Base-by-base conservation (phyloP, 805 yeast species). In the Tetrapisispora fleetii region DNA sequence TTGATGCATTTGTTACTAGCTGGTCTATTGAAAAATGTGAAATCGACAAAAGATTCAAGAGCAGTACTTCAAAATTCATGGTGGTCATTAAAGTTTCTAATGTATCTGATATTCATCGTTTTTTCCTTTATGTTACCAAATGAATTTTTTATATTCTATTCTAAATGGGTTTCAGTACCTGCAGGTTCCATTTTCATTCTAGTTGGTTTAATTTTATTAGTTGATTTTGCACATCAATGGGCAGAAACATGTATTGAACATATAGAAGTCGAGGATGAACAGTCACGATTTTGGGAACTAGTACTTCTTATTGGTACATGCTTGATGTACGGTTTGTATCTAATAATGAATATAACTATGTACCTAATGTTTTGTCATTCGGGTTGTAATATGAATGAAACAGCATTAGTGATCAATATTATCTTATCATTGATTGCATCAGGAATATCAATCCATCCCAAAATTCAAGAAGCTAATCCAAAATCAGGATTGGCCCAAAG, bases 191-290 rank as follows among this genome's bases (percentile, higher is more conserved):
- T 89, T 4, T 93, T 93, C 68, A 77, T 91, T 36, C 81, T 93
- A 16, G 86, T 93, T 52, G 99, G 99, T 1, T 75, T 93, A 50
- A 84, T 95, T 14, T 72, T 93, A 45, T 71, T 93, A 44, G 97
- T 93, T 32, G 99, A 93, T 66, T 93, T 88, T 73, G 98, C 99
- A 4, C 98, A 93, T 67, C 91, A 91, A 56, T 93, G 97, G 96
- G 97, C 98, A 0, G 99, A 93, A 59, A 85, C 85, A 8, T 93
- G 99, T 65, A 75, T 93, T 47, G 89, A 83, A 54, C 85, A 88
- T 58, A 87, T 93, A 39, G 98, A 93, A 62, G 80, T 82, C 58
- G 91, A 85, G 50, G 85, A 80, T 42, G 80, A 78, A 48, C 57
- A 67, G 46, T 67, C 73, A 49, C 51, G 65, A 4, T 74, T 85